phyloP scores from a whole-genome alignment of 768 basidiomycete genomes.

The Dentipellis fragilis region DNA sequence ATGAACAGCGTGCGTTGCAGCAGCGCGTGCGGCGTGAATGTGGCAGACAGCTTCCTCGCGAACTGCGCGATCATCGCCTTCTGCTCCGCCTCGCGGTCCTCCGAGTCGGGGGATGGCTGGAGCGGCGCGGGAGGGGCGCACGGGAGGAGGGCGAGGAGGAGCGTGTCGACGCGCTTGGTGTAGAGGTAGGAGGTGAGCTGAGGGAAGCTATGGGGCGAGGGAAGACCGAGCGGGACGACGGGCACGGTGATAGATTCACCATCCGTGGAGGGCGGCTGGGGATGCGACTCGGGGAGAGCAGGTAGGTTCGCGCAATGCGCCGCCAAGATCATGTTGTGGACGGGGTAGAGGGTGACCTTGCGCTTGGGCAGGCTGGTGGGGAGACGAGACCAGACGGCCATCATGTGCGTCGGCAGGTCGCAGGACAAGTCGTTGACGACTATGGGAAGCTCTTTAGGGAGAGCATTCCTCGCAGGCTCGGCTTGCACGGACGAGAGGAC shows the following conservation, averaged over 20 bases:
- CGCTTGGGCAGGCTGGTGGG: constrained; percentile 4
- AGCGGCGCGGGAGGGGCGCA: constrained; percentile 13
- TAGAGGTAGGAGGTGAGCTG: constrained; percentile 58
- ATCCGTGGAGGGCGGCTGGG: constrained; percentile 18
- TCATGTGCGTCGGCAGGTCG: constrained; percentile 10
- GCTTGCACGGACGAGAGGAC: constrained; percentile 8
- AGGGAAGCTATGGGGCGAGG: constrained; percentile 52
- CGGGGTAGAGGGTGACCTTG: constrained; percentile 37
- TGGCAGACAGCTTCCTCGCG: constrained; percentile 16
- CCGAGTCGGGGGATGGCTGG: constrained; percentile 3
- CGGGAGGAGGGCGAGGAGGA: constrained; percentile 41
- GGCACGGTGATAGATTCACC: constrained; percentile 34
- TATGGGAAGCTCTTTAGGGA: constrained; percentile 8
- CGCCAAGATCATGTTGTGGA: constrained; percentile 62
- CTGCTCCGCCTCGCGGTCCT: constrained; percentile 3
- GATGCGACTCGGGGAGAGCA: constrained; percentile 31
- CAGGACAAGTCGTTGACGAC: not conserved
- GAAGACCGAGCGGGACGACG: constrained; percentile 52
- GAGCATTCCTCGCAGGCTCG: not conserved
- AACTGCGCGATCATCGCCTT: constrained; percentile 6
- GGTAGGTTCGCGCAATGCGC: constrained; percentile 60
- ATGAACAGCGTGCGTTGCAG: constrained; percentile 26
- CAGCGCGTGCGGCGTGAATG: constrained; percentile 21
- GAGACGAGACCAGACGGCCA: constrained; percentile 11
- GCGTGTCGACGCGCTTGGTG: constrained; percentile 38